phyloP scores from a whole-genome alignment of 2,329 filamentous ascomycete genomes.

The Cytospora schulzeri region DNA sequence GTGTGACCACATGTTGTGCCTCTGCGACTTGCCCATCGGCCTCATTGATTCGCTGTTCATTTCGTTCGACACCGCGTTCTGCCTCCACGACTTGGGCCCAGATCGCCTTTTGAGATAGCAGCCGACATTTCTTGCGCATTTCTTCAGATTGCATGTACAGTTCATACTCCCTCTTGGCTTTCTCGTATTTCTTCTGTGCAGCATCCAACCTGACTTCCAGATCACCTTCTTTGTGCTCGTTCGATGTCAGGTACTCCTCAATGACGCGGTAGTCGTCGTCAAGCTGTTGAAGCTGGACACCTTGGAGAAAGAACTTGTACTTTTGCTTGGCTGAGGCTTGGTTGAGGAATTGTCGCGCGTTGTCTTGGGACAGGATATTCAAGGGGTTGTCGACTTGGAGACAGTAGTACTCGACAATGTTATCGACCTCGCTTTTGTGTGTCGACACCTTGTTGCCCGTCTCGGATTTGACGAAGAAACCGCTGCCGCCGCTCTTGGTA shows the following conservation, averaged over 20 bases:
- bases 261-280: conserved; percentile 89
- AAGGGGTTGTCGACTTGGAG: conserved; percentile 96
- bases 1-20: conserved; percentile 38
- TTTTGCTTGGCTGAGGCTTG: conserved; percentile 80
- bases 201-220: conserved; percentile 64
- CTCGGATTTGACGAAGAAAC: conserved; percentile 83
- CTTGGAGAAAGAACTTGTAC: conserved; percentile 95
- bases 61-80: conserved; percentile 56
- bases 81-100: conserved; percentile 85
- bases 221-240: conserved; percentile 62
- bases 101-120: conserved; percentile 68
- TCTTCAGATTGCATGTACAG: conserved; percentile 66
- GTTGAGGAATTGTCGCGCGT: conserved; percentile 90
- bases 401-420: conserved; percentile 90
- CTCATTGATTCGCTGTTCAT: conserved; percentile 41
- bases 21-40: conserved; percentile 49
- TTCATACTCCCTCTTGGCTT: conserved; percentile 66
- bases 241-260: conserved; percentile 75
- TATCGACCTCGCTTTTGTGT: conserved; percentile 84
- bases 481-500: conserved; percentile 69
- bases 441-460: conserved; percentile 72
- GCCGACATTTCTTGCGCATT: conserved; percentile 62
- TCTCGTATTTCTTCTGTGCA: conserved; percentile 60
- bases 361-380: conserved; percentile 93
- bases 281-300: conserved; percentile 89